A percentile compares a stretch with the other conserved stretches of the same genome.
phyloP scores from a whole-genome alignment of 2,329 filamentous ascomycete genomes.

The Sporothrix humicola region DNA sequence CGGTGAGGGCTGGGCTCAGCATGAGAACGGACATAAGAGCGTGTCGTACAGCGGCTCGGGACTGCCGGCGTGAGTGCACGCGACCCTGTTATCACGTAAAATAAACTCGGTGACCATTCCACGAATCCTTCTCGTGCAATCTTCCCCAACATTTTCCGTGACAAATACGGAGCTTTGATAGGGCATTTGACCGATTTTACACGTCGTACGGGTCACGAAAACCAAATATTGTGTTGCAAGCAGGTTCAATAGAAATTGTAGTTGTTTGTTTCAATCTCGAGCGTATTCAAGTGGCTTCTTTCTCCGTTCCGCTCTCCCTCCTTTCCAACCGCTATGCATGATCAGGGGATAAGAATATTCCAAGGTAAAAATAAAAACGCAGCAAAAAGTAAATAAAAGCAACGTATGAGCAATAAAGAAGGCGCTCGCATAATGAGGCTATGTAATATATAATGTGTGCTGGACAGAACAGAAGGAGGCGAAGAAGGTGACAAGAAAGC shows the following conservation, averaged over 20 bases:
- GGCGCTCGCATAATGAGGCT: conserved; percentile 19
- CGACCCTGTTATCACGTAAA: conserved; percentile 23
- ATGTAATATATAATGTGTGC: neutral
- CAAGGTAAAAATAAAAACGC: neutral
- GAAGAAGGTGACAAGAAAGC: neutral
- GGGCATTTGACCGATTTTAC: too few relatives aligned
- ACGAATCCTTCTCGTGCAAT: too few relatives aligned
- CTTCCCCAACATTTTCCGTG: too few relatives aligned
- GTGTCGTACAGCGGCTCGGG: neutral
- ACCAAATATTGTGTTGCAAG: neutral
- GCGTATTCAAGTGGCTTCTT: neutral
- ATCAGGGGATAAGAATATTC: neutral
- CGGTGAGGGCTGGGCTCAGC: conserved; percentile 6
- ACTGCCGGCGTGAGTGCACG: neutral
- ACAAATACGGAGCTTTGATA: too few relatives aligned
- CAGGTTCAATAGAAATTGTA: neutral
- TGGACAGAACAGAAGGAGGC: neutral
- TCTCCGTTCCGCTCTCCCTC: neutral
- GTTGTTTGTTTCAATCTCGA: neutral
- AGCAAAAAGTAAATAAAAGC: neutral
- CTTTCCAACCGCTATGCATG: neutral
- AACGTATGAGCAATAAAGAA: neutral
- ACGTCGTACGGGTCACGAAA: too few relatives aligned
- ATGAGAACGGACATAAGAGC: neutral
- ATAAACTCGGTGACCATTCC: neutral